phyloP scores from a whole-genome alignment of 352 stramenopile genomes.

The Pythium brachiatum region DNA sequence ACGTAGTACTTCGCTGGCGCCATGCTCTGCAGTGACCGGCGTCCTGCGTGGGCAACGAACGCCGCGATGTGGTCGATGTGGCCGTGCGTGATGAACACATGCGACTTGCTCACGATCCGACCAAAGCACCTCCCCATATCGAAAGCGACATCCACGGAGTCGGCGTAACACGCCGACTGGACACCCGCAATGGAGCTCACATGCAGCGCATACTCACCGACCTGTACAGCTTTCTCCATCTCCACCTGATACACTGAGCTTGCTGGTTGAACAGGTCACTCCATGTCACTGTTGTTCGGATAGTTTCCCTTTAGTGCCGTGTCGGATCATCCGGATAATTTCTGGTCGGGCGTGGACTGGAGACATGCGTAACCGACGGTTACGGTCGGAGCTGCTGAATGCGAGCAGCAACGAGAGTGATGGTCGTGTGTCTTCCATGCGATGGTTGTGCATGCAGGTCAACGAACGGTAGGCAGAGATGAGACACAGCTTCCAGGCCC shows the following conservation, averaged over 20 bases:
- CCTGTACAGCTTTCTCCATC: constrained; percentile 12
- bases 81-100: constrained; percentile 88
- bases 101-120: constrained; percentile 48
- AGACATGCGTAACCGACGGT: neutral
- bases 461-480: neutral
- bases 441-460: constrained; percentile 6
- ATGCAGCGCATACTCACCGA: constrained; percentile 50
- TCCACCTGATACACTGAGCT: too few relatives aligned
- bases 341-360: neutral
- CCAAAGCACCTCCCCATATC: constrained; percentile 63
- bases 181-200: constrained; percentile 65
- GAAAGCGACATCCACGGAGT: constrained; percentile 72
- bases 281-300: neutral
- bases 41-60: constrained; percentile 58
- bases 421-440: constrained; percentile 2
- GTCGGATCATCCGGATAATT: constrained; percentile 6
- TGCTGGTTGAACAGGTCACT: too few relatives aligned
- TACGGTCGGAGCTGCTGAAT: constrained; percentile 1
- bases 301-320: neutral
- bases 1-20: constrained; percentile 71
- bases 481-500: neutral
- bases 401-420: constrained; percentile 8
- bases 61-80: constrained; percentile 82
- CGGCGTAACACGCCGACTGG: constrained; percentile 75
- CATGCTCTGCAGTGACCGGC: constrained; percentile 46